A percentile compares a stretch with the other conserved stretches of the same genome.
These are phyloP conservation scores for Candida sphagnicola DNA, from an alignment of 805 yeast genomes.

Conservation along the genomic window DNA sequence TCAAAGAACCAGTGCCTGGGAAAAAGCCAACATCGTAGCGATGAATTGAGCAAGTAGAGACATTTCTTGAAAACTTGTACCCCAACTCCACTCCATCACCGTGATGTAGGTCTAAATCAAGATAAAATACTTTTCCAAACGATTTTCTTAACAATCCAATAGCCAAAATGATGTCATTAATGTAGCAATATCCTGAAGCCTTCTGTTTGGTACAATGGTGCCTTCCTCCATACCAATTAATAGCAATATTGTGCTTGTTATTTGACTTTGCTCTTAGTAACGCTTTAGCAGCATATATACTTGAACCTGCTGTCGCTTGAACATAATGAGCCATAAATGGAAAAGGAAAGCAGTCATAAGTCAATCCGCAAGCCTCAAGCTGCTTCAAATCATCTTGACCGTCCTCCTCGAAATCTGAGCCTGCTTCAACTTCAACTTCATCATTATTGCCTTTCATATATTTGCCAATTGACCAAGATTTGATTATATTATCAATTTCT, in stretches of 20 bases:
- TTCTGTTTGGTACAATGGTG: slow-evolving; percentile 57
- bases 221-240: slow-evolving; percentile 80
- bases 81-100: slow-evolving; percentile 79
- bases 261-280: slow-evolving; percentile 13
- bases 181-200: slow-evolving; percentile 71
- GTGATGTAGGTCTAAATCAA: slow-evolving; percentile 75
- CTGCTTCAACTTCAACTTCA: slow-evolving; percentile 5
- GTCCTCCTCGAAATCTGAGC: slow-evolving; percentile 6
- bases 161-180: slow-evolving; percentile 63
- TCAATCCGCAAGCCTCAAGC: slow-evolving; percentile 42
- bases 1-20: slow-evolving; percentile 62
- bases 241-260: slow-evolving; percentile 31
- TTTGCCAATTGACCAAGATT: slow-evolving; percentile 1
- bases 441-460: background rate
- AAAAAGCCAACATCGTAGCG: slow-evolving; percentile 63
- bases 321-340: slow-evolving; percentile 50
- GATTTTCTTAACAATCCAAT: slow-evolving; percentile 46
- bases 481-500: background rate
- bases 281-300: slow-evolving; percentile 45
- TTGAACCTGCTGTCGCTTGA: slow-evolving; percentile 50
- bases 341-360: slow-evolving; percentile 63
- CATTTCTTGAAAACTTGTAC: slow-evolving; percentile 50
- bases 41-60: slow-evolving; percentile 62
- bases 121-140: slow-evolving; percentile 48
- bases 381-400: slow-evolving; percentile 9